Base-by-base conservation (phyloP, 176 grass and related monocot species). In the Oryza brachyantha region DNA sequence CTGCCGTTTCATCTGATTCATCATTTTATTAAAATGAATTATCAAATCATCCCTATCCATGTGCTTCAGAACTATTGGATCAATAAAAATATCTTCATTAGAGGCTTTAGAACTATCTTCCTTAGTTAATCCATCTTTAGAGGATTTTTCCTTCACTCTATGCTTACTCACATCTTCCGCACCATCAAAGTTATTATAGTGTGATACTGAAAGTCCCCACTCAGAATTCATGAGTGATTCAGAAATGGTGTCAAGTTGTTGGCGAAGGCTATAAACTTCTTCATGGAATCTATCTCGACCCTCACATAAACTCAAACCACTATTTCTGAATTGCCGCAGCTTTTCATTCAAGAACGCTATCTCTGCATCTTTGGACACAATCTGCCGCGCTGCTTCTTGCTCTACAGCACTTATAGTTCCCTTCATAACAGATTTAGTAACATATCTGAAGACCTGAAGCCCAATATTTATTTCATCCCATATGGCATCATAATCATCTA, bases 231-330 rank as follows among this genome's bases (percentile, higher is more conserved):
- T 43, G 31, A 88, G 78, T 38, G 82, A 90, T 37, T 66, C 64
- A 3, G 81, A 88, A 82, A 93, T 81, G 48, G 48, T n/a, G 63
- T 81, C 42, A 86, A 93, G 91, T 38, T 93, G 85, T 32, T 86
- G 82, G 11, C 85, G 85, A 62, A 93, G 39, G 25, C 22, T 61
- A 70, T 66, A 74, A 66, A 93, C 39, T 48, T 88, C 87, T 57
- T 93, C 70, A 28, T 83, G 48, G 66, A 61, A 83, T 48, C 32
- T 88, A 27, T 86, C 79, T 61, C 82, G 69, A 0, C 58, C 84
- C n/a, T 83, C 76, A 13, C 34, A 59, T 32, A 77, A 83, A 59
- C 52, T 83, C 39, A 77, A 29, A 34, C 19, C 35, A 7, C 73
- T 24, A 81, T 75, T 80, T 72, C 37, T 79, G 0, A 75, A 59